A percentile compares a stretch with the other conserved stretches of the same genome.
phyloP scores from a whole-genome alignment of 352 stramenopile genomes.

The Pythium dissimile region DNA sequence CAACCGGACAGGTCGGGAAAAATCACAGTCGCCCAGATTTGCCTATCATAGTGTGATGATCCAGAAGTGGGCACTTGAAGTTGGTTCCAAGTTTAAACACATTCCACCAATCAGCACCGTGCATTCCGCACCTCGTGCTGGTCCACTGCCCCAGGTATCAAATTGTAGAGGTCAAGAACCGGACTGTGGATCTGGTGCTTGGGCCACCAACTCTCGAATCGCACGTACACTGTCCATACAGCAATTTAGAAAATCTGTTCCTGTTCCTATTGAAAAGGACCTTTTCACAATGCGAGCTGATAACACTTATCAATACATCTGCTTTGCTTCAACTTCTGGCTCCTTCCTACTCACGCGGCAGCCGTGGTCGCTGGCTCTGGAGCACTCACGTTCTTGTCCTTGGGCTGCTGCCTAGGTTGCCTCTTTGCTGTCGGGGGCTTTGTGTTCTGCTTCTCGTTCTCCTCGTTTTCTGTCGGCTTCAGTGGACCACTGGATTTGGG shows the following conservation, averaged over 20 bases:
- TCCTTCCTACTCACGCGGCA: too few relatives aligned
- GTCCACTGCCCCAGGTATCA: too few relatives aligned
- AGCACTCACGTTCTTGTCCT: constrained; percentile 17
- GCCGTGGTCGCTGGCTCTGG: neutral
- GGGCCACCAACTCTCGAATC: neutral
- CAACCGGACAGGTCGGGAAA: too few relatives aligned
- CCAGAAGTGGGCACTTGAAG: neutral
- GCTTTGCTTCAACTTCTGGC: constrained; percentile 20
- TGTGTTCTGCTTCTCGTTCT: constrained; percentile 6
- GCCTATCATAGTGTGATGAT: too few relatives aligned
- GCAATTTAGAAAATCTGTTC: neutral
- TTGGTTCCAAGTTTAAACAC: neutral
- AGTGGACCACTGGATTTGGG: too few relatives aligned
- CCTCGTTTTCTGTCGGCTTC: too few relatives aligned
- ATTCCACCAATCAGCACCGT: constrained; percentile 2
- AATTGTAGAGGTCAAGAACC: neutral
- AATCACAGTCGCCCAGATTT: too few relatives aligned
- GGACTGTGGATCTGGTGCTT: neutral
- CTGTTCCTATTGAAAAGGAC: neutral
- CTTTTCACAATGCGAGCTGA: too few relatives aligned
- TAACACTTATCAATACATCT: neutral
- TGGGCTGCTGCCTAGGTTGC: too few relatives aligned
- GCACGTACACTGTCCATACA: neutral
- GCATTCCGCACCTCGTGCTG: too few relatives aligned
- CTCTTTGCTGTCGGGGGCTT: constrained; percentile 5